Evolutionary conservation across 192 early-diverging fungal genomes (phyloP).

Genomic region (Podila epigama): DNA sequence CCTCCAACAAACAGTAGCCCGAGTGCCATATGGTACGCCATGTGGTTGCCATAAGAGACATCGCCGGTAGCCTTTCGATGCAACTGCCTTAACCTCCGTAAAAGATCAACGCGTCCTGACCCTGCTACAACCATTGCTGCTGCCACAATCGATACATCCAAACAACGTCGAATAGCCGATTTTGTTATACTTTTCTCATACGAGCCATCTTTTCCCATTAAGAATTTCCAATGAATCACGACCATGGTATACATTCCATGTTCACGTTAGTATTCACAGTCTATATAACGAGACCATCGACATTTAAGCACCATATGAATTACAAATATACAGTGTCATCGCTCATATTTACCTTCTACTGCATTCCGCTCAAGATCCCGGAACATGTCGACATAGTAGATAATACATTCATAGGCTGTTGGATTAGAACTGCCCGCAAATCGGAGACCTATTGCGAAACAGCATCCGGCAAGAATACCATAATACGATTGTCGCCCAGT

Average conservation of each 20-base stretch:
- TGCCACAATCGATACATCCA: conserved; percentile 71
- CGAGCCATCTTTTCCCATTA: conserved; percentile 44
- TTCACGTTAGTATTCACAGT: too few relatives aligned
- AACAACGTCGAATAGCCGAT: conserved; percentile 64
- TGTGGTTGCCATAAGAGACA: conserved; percentile 72
- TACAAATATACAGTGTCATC: conserved; percentile 5
- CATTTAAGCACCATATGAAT: background rate
- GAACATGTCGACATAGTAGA: conserved; percentile 64
- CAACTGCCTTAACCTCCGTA: conserved; percentile 63
- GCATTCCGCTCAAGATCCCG: conserved; percentile 24
- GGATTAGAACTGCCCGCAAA: conserved; percentile 69
- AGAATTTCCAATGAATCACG: background rate
- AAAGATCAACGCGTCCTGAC: conserved; percentile 71
- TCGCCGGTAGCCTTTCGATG: conserved; percentile 58
- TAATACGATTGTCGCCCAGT: conserved; percentile 67
- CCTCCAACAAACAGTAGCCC: conserved; percentile 81
- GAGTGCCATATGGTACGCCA: conserved; percentile 77
- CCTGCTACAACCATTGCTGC: conserved; percentile 83
- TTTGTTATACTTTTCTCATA: conserved; percentile 72
- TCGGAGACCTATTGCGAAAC: conserved; percentile 71
- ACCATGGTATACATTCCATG: background rate
- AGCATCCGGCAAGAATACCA: conserved; percentile 70
- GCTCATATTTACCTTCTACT: conserved; percentile 50
- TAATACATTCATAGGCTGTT: conserved; percentile 55
- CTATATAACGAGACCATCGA: background rate